These are phyloP conservation scores for Musa acuminata DNA, from an alignment of 176 grass and related monocot genomes.

Conservation along the genomic window DNA sequence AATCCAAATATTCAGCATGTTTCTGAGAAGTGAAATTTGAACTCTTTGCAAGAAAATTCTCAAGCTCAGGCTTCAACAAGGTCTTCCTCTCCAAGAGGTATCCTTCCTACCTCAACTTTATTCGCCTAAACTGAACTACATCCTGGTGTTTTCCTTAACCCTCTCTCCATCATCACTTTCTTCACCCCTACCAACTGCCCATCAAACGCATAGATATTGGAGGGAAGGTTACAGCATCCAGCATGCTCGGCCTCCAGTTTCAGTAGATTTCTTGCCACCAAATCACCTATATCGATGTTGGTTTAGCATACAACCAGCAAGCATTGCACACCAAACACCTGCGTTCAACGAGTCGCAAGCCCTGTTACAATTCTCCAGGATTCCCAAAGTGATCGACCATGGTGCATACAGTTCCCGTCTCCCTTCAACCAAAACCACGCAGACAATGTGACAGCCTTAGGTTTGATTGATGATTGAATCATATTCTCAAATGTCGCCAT, in stretches of 20 bases:
- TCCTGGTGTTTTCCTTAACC: constrained; percentile 34
- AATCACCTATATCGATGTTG: constrained; percentile 27
- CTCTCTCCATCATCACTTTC: constrained; percentile 24
- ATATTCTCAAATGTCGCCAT: constrained; percentile 40
- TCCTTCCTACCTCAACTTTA: constrained; percentile 1
- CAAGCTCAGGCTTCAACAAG: not conserved
- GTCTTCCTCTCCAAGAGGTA: not conserved
- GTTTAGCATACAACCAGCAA: constrained; percentile 50
- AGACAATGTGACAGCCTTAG: constrained; percentile 42
- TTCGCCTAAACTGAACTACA: constrained; percentile 28
- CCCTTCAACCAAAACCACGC: constrained; percentile 53
- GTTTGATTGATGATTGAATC: constrained; percentile 40
- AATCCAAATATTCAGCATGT: not conserved
- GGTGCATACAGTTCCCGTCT: constrained; percentile 35
- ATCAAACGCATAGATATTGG: constrained; percentile 57
- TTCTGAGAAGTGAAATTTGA: not conserved
- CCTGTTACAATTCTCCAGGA: constrained; percentile 39
- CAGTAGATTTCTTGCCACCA: constrained; percentile 31
- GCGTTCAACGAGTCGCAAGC: constrained; percentile 21
- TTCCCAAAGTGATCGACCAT: constrained; percentile 61
- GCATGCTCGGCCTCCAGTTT: constrained; percentile 33
- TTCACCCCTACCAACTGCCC: constrained; percentile 32
- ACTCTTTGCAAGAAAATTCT: not conserved
- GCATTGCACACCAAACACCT: constrained; percentile 58
- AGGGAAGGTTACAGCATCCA: constrained; percentile 52